Evolutionary conservation across 2,329 filamentous ascomycete species (phyloP), one percentile per base, ranked within the genome.

Genomic region (Neospermospora avenae): DNA sequence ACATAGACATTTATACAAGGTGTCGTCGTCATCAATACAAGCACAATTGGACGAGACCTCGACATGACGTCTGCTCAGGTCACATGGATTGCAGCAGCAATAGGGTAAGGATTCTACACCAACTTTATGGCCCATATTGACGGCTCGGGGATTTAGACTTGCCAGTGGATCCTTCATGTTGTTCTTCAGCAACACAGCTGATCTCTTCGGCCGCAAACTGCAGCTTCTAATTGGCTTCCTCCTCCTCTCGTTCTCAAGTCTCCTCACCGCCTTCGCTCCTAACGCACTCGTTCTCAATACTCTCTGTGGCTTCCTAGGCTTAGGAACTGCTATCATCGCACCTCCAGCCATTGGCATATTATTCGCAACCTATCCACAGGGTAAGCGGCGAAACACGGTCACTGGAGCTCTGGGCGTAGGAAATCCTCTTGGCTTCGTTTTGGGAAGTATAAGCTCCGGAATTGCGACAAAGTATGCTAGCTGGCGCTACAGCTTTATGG

Each of bases 81-180:
- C 24, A 86, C 85, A 0, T 89, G 86, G 86, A 84, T 89, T 62
- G 80, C 78, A 49, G 85, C 85, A 7, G 80, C 85, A n/a, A 78
- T 82, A 41, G 82, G 82, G 75, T 82, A 74, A 73, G 35, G 39
- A 10, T 41, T 18, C 20, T 7, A 37, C 20, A 18, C 39, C 14
- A 14, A 20, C 7, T 13, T 6, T 24, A 13, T 14, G 7, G 10
- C 16, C 28, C 18, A 44, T 45, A 11, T 22, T 18, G 14, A 51
- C 16, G 16, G 11, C 20, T 18, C 4, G 6, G 3, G 37, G 8
- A 22, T n/a, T 28, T 58, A 83, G 81, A 14, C 77, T 90, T 16
- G 82, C 82, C 1, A 83, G 83, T 37, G 86, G 86, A 6, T 80
- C 86, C 0, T 84, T 89, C 66, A 78, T 90, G 63, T 78, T 90